phyloP scores from a whole-genome alignment of 2,329 filamentous ascomycete genomes.

The Epichloe gansuensis region DNA sequence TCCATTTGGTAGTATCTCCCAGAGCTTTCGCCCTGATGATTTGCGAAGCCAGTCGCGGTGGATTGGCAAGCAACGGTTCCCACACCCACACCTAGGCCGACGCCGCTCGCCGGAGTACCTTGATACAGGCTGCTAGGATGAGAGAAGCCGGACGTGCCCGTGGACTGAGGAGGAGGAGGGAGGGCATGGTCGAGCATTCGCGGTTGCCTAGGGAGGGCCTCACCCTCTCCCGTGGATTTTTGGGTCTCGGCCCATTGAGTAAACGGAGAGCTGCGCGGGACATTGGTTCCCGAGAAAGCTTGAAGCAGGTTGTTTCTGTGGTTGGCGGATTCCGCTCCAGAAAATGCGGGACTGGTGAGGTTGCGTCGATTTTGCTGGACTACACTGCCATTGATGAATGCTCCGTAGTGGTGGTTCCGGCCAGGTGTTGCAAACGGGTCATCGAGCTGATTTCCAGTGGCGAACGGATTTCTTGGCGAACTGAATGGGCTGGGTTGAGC shows the following conservation, averaged over 20 bases:
- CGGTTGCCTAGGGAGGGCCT: slow-evolving; percentile 11
- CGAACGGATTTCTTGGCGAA: slow-evolving; percentile 10
- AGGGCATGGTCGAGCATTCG: slow-evolving; percentile 4
- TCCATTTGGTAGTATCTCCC: slow-evolving; percentile 19
- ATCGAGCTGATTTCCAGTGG: slow-evolving; percentile 11
- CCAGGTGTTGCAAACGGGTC: slow-evolving; percentile 21
- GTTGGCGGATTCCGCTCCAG: slow-evolving; percentile 13
- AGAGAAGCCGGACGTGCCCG: slow-evolving; percentile 28
- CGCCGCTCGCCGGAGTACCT: slow-evolving; percentile 27
- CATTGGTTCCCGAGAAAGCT: slow-evolving; percentile 16
- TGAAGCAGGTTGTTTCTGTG: slow-evolving; percentile 25
- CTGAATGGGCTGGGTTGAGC: slow-evolving; percentile 13
- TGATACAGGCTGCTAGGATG: slow-evolving; percentile 38
- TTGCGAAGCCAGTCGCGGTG: slow-evolving; percentile 7
- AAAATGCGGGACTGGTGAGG: slow-evolving; percentile 1
- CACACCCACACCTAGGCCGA: slow-evolving; percentile 6
- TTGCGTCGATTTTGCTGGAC: slow-evolving; percentile 3
- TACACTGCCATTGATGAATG: neutral
- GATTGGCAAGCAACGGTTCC: slow-evolving; percentile 7
- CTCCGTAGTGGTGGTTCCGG: slow-evolving; percentile 7
- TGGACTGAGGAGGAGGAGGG: slow-evolving; percentile 11
- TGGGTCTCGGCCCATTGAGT: slow-evolving; percentile 18
- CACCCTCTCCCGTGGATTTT: slow-evolving; percentile 9
- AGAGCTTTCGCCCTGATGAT: slow-evolving; percentile 3
- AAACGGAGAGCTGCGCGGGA: slow-evolving; percentile 19